Evolutionary conservation across 2,329 filamentous ascomycete genomes (phyloP), one percentile per base, ranked within the genome.

Genomic region (Fusarium anthophilum): DNA sequence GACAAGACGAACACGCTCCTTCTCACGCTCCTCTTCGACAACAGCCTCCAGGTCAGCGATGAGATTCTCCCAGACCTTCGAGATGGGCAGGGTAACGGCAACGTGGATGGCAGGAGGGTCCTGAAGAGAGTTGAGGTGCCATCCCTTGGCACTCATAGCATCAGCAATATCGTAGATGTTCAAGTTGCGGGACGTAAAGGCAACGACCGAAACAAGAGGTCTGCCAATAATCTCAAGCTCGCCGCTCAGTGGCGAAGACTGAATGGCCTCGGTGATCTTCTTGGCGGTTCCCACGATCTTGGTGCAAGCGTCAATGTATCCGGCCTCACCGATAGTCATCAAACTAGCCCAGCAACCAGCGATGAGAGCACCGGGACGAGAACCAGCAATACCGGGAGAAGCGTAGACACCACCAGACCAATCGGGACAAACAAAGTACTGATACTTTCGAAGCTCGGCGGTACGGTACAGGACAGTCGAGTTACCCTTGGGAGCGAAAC

Each of bases 381-480:
- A 97, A 11, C 96, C 96, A 2, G 96, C 96, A 59, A 98, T 93
- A 10, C 93, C 93, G 0, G 96, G 96, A 3, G 94, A 97, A 45
- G 95, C 96, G 82, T 99, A 99, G 14, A 99, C 95, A 78, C 96
- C 96, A 68, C 96, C 96, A 15, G 93, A 91, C 96, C 96, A 99
- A 84, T 97, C 94, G 12, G 96, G 93, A 38, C 92, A 94, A 81
- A 99, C 92, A 83, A 98, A 99, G 87, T 99, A 99, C 84, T 99
- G 96, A 83, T 98, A 96, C 65, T 91, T 91, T 76, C 96, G 91
- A 75, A 97, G 89, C 53, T 89, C 85, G 39, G 91, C 89, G 51
- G 91, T 93, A 77, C 96, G 94, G 88, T 99, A 99, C 47, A 99
- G 88, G 20, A 98, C 88, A 3, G 95, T 96, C 59, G 93, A 96